Evolutionary conservation across 768 basidiomycete genomes (phyloP), one percentile per base, ranked within the genome.

Genomic region (Boletellus sp.): DNA sequence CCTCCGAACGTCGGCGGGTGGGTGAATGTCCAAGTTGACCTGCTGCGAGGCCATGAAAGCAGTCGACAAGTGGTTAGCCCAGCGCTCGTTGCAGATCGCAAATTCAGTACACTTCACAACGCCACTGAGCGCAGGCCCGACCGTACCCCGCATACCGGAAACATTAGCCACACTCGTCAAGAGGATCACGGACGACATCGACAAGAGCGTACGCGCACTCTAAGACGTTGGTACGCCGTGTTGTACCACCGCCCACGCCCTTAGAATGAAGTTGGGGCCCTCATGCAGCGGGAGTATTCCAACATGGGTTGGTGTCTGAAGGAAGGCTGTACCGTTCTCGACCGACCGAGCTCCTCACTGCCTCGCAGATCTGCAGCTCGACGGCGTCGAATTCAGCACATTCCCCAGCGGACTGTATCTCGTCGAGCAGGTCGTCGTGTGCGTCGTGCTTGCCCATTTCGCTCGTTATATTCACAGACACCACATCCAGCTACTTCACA

Each of bases 391-490:
- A 66, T 93, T 90, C 66, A 90, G 79, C 57, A 81, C 81, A 6
- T 74, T 93, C 11, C 90, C 90, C 0, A 90, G 88, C 54, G 90
- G 90, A 1, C 71, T 93, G 5, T 90, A 93, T 66, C 72, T 84
- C 0, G 79, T 92, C 20, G 88, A 90, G 57, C 76, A 78, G 32
- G 90, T 92, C 61, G 82, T 89, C 22, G 78, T 93, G 87, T 90
- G 65, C 60, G 85, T 71, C 22, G 34, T 19, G 13, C 36, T 45
- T 15, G n/a, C 39, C 12, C 33, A 19, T 3, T 24, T 31, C 16
- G 11, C 23, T 42, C 41, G 5, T 24, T 11, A n/a, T 48, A 42
- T 38, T 58, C 48, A 63, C 54, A 15, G n/a, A 24, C 26, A 32
- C 47, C 36, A 34, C 50, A 22, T 45, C 15, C 64, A 87, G 87